Evolutionary conservation across 1,284 basidiomycete species (phyloP).

Genomic region (Ganoderma multipileum): DNA sequence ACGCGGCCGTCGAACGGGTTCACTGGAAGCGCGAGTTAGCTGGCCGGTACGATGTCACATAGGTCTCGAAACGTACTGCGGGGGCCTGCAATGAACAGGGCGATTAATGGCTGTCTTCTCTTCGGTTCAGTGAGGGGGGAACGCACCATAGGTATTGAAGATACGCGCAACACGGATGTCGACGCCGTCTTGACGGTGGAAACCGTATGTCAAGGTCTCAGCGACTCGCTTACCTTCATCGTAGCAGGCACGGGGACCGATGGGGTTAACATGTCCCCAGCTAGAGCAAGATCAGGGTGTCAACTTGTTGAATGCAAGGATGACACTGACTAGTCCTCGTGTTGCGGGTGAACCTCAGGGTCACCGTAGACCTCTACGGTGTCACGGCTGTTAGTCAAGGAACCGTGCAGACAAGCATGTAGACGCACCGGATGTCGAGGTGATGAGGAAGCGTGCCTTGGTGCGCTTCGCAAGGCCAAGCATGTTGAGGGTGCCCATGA

Average conservation of each 20-base stretch:
- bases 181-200: conserved; percentile 92
- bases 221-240: conserved; percentile 98
- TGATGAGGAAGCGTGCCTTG: conserved; percentile 96
- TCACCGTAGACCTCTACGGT: conserved; percentile 92
- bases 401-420: conserved; percentile 16
- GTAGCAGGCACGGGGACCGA: conserved; percentile 96
- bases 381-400: conserved; percentile 9
- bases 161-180: conserved; percentile 96
- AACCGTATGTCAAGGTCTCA: conserved; percentile 95
- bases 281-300: conserved; percentile 45
- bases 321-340: conserved; percentile 84
- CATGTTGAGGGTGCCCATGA: conserved; percentile 98
- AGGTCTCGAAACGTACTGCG: conserved; percentile 48
- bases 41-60: neutral
- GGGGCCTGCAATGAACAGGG: conserved; percentile 43
- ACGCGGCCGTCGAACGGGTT: conserved; percentile 96
- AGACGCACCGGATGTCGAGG: conserved; percentile 84
- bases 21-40: conserved; percentile 62
- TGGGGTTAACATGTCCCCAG: conserved; percentile 98
- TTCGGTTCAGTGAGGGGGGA: neutral
- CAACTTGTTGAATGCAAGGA: neutral
- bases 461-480: conserved; percentile 97
- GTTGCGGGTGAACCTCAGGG: conserved; percentile 96
- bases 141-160: conserved; percentile 86
- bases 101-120: neutral